Base-by-base conservation (phyloP, 202 grass and related monocot species). In the Schoenoplectus tabernaemontani region DNA sequence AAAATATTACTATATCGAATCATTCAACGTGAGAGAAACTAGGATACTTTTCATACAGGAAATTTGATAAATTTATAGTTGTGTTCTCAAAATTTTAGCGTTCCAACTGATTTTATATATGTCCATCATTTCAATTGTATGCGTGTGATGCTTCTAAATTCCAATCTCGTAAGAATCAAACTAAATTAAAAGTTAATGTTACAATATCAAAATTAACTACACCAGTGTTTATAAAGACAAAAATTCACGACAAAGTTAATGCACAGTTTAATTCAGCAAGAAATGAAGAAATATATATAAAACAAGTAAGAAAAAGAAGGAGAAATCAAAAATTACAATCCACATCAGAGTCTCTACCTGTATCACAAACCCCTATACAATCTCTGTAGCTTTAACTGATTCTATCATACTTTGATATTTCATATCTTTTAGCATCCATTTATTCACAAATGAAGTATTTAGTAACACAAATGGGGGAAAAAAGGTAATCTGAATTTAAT, bases 391-490 rank as follows among this genome's bases (percentile, higher is more conserved):
- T 50, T n/a, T n/a, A 62, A 80, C 77, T 79, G 59, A 41, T 44
- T 64, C 77, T 80, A 80, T 47, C 41, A 63, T 79, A 30, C 12
- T 62, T 61, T 79, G 3, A 61, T 63, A 34, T 73, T 73, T 44
- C 48, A 41, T 64, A 19, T 47, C 17, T 64, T 79, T 80, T 64
- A 43, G 60, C 77, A 80, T 80, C 59, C 77, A 80, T 65, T 80
- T 80, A 80, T 80, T 80, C 77, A 80, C 77, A 80, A 80, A 79
- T 36, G 59, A 80, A 80, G 43, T 17, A 80, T 65, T 80, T 65
- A 47, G 77, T 64, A 63, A 24, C 59, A 80, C 77, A 80, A 65
- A 80, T 53, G 15, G 10, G 9, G 15, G 64, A 79, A 79, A 17
- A 17, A 4, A 59, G 37, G 59, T 41, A 78, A 59, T 59, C 59